Percentiles rank a stretch among this genome's conserved stretches.
Conservation (phyloP, 495 filamentous ascomycete species). For the Geoglossum glabrum region DNA sequence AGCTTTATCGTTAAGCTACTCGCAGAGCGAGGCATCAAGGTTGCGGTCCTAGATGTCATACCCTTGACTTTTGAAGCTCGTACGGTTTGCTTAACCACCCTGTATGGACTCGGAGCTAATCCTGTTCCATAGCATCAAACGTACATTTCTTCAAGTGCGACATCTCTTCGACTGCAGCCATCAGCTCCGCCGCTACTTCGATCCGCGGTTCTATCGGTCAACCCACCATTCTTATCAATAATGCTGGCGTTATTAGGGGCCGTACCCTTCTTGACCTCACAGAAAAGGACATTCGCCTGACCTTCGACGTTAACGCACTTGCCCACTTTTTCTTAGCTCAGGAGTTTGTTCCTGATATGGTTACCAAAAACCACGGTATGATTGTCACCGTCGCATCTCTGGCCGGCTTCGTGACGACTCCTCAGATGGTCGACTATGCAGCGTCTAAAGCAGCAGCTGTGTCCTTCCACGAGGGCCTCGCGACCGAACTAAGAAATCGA, state of each 20-base stretch:
- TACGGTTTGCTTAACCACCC: conserved; percentile 12
- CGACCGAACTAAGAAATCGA: conserved; percentile 35
- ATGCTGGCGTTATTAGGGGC: conserved; percentile 45
- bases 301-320: conserved; percentile 53
- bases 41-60: conserved; percentile 51
- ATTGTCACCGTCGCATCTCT: conserved; percentile 50
- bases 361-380: conserved; percentile 47
- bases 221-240: conserved; percentile 58
- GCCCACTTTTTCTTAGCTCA: conserved; percentile 43
- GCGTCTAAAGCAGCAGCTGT: conserved; percentile 46
- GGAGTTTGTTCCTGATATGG: conserved; percentile 48
- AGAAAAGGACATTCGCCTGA: conserved; percentile 35
- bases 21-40: conserved; percentile 34
- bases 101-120: background rate
- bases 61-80: conserved; percentile 32
- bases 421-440: conserved; percentile 48
- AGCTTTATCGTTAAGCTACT: conserved; percentile 37
- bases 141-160: conserved; percentile 45
- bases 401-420: conserved; percentile 36
- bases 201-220: conserved; percentile 36
- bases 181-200: conserved; percentile 25
- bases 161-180: conserved; percentile 30
- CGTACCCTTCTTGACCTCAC: conserved; percentile 36
- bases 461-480: conserved; percentile 49
- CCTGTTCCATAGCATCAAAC: conserved; percentile 19